Conservation (phyloP, 1,139 yeast species). For the Nematodospora anomalae region DNA sequence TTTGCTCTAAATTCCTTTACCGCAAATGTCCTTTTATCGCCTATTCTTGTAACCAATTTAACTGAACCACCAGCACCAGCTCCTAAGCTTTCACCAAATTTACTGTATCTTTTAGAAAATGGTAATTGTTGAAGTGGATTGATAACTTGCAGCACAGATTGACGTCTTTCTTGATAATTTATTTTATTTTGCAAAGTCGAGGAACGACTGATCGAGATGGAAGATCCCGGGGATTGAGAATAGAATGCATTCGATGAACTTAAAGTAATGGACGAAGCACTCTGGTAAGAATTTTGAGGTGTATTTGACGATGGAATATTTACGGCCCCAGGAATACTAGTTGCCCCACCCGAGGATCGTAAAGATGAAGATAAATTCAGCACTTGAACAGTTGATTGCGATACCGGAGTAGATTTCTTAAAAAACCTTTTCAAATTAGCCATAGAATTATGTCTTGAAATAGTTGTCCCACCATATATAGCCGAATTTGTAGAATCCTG, state of each 20-base stretch:
- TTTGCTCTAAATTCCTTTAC: conserved; percentile 88
- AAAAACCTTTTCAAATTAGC: conserved; percentile 66
- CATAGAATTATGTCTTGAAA: conserved; percentile 67
- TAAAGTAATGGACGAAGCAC: conserved; percentile 24
- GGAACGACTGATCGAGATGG: conserved; percentile 29
- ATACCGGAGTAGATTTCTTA: conserved; percentile 43
- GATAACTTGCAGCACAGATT: conserved; percentile 36
- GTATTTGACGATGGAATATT: conserved; percentile 12
- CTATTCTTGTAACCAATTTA: conserved; percentile 63
- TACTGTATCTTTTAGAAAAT: conserved; percentile 74
- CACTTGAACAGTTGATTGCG: conserved; percentile 25
- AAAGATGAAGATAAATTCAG: conserved; percentile 45
- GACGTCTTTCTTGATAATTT: conserved; percentile 38
- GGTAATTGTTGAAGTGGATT: conserved; percentile 43
- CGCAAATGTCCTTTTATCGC: conserved; percentile 77
- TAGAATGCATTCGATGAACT: conserved; percentile 33
- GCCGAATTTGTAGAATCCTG: conserved; percentile 28
- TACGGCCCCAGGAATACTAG: conserved; percentile 19
- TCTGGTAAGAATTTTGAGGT: conserved; percentile 1
- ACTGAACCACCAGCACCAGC: conserved; percentile 98
- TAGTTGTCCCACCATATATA: conserved; percentile 14
- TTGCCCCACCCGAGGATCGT: conserved; percentile 24
- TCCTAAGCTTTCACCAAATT: conserved; percentile 83
- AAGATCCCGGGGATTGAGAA: conserved; percentile 34
- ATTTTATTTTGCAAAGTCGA: conserved; percentile 31